Base-by-base conservation (phyloP, 805 yeast species). In the Candida sithepensis region DNA sequence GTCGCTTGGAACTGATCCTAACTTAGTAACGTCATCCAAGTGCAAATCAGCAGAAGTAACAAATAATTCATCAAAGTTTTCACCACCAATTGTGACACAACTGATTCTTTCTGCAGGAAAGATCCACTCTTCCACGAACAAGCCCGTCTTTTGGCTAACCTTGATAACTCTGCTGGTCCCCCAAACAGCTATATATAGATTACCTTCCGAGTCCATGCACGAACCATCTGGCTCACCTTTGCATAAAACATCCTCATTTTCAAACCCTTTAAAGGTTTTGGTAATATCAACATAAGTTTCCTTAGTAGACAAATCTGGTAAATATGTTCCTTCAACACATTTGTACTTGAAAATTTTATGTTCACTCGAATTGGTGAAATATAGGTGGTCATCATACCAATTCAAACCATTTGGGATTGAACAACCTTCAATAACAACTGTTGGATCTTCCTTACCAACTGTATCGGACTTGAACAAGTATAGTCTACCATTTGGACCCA, bases 151-250 rank as follows among this genome's bases (percentile, higher is more conserved):
- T 37, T 78, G 68, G 6, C 38, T 30, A 51, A 78, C 73, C 56
- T 82, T 79, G 41, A 82, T 73, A 9, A 89, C 81, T 20, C 76
- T 61, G 38, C 70, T 63, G 1, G 85, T 74, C 23, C 82, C 74
- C 79, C 84, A 89, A 12, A 86, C 78, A 1, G 95, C 86, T 4
- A 81, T 70, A 66, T 77, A 85, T 36, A 90, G 60, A 44, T 77
- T 71, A 8, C 80, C 83, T 30, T 71, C 64, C 2, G 65, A 65
- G 38, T 85, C 79, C 53, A 85, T 66, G 22, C 82, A 71, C 53
- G 85, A 73, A 19, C 97, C 97, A 64, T 90, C 97, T 0, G 96
- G 96, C 55, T 82, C 94, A 8, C 83, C 78, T 4, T 67, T 60
- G 18, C 58, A 64, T 21, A 49, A 39, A 2, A 3, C 33, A 10